Evolutionary conservation across 2,329 filamentous ascomycete species (phyloP), one percentile per base, ranked within the genome.

Genomic region (Ophiostoma fasciatum): DNA sequence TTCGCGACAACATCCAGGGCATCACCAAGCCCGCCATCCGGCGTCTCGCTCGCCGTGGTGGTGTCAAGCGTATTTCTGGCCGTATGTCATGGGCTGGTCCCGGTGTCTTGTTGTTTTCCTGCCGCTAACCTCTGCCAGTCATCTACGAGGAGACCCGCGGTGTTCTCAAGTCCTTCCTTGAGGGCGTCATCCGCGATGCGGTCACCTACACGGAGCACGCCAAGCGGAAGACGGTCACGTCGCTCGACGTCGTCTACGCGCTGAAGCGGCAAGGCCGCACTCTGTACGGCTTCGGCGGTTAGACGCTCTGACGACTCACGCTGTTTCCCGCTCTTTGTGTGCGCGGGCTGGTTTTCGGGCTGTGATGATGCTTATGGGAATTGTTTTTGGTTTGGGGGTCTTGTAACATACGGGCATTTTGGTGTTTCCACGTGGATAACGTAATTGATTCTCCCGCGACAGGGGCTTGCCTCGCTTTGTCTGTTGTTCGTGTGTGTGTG

Each of bases 31-130:
- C 87, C 54, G 87, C 87, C 55, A 94, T 94, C 66, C 81, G 87
- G 57, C 87, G 87, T 92, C 85, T 94, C 61, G 87, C 87, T 49
- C 87, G 87, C 68, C 85, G 87, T 90, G 87, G 87, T 65, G 87
- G 87, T 87, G 87, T 94, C 74, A 94, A 94, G 83, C 87, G 87
- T 93, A 94, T 94, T 57, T 94, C 85, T 56, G 87, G 87, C 61
- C 92, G 78, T 82, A 74, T 61, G 71, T 67, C 7, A 12, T n/a
- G 7, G 10, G 3, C 10, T 17, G 5, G 10, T 9, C 22, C 4
- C n/a, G 21, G 8, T 22, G 5, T 14, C 12, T n/a, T 1, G 14
- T 22, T 13, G 7, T 19, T 9, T 32, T 4, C 9, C 1, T 11
- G 20, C 17, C 20, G n/a, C 29, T 39, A 17, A 30, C 26, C 0